phyloP scores from a whole-genome alignment of 164 flowering plant genomes.

The Macadamia integrifolia region DNA sequence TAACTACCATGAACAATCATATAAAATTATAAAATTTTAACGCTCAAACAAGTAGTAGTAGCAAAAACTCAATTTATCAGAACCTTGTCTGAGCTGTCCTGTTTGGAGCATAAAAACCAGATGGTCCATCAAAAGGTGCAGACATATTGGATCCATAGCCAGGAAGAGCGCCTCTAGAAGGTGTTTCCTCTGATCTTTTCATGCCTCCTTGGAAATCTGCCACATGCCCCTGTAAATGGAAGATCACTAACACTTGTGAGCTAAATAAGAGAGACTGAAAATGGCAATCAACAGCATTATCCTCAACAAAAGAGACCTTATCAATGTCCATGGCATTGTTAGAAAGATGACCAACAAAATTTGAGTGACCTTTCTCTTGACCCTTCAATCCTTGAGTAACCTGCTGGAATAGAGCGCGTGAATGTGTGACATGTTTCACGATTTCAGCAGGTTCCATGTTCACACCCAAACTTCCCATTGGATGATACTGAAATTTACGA shows the following conservation, averaged over 20 bases:
- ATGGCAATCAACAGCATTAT: background rate
- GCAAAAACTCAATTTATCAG: slow-evolving; percentile 9
- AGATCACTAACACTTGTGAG: slow-evolving; percentile 5
- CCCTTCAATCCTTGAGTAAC: slow-evolving; percentile 25
- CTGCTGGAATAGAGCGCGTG: slow-evolving; percentile 31
- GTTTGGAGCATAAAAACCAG: slow-evolving; percentile 26
- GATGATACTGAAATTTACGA: slow-evolving; percentile 80
- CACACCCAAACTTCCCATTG: slow-evolving; percentile 74
- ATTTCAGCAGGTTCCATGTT: slow-evolving; percentile 39
- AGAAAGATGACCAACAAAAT: slow-evolving; percentile 30
- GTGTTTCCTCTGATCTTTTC: slow-evolving; percentile 28
- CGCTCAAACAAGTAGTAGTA: background rate
- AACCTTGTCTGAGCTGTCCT: slow-evolving; percentile 46
- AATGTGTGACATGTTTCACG: slow-evolving; percentile 22
- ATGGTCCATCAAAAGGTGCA: slow-evolving; percentile 34
- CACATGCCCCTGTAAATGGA: slow-evolving; percentile 29
- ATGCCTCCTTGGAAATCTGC: slow-evolving; percentile 35
- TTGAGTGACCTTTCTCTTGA: slow-evolving; percentile 32
- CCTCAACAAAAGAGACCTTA: slow-evolving; percentile 34
- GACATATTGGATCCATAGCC: slow-evolving; percentile 26
- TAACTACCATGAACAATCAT: background rate
- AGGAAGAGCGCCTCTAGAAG: slow-evolving; percentile 27
- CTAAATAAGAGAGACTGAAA: background rate
- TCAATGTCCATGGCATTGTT: slow-evolving; percentile 33
- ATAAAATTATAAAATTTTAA: background rate